Percentiles rank a stretch among this genome's conserved stretches.
Conservation (phyloP, 306 rosid genomes). For the Boehmeria nivea region DNA sequence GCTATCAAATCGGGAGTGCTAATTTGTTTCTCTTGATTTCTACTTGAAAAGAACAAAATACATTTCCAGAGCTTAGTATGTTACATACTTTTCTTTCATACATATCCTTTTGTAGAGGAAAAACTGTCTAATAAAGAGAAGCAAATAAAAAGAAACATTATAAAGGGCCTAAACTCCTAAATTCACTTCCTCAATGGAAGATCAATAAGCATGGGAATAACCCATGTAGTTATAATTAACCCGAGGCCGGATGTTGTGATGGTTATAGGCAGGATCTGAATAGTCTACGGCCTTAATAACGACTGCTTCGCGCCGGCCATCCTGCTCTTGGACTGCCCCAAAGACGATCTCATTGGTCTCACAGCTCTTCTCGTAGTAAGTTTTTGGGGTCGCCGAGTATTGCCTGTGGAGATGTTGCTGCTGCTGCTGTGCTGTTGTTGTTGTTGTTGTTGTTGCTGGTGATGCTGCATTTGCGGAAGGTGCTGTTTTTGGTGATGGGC, state of each 20-base stretch:
- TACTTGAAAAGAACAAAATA: background rate
- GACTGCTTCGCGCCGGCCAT: conserved; percentile 78
- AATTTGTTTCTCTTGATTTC: too few relatives aligned
- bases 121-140: background rate
- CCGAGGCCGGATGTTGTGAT: conserved; percentile 68
- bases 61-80: background rate
- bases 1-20: too few relatives aligned
- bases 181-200: conserved; percentile 4
- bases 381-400: conserved; percentile 55
- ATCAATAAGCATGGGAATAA: conserved; percentile 63
- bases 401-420: conserved; percentile 59
- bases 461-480: conserved; percentile 17
- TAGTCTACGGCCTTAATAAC: conserved; percentile 90
- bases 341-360: conserved; percentile 92
- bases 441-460: conserved; percentile 23
- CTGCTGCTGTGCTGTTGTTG: conserved; percentile 23
- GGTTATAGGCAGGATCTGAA: conserved; percentile 60
- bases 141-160: background rate
- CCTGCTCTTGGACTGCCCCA: conserved; percentile 94
- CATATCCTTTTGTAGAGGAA: background rate
- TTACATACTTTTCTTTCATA: background rate
- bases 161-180: conserved; percentile 4
- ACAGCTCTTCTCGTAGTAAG: conserved; percentile 61
- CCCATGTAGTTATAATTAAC: conserved; percentile 53
- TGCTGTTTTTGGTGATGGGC: conserved; percentile 36